Evolutionary conservation across 768 basidiomycete genomes (phyloP).

Genomic region (Tylopilus plumbeoviolaceoides): DNA sequence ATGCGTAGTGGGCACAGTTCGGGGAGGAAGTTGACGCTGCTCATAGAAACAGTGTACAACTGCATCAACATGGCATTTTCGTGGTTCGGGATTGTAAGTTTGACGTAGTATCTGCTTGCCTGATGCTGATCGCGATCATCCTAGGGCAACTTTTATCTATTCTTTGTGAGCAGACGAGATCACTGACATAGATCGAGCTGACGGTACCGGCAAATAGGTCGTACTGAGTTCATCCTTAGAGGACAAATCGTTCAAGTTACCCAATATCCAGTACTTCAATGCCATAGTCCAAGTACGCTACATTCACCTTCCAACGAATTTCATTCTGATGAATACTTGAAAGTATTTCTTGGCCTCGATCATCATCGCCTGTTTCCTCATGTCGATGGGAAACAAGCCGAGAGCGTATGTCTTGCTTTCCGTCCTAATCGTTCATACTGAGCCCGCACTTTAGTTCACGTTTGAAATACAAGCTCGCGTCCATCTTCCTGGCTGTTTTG

Average conservation of each 20-base stretch:
- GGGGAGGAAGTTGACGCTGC: conserved; percentile 65
- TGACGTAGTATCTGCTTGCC: background rate
- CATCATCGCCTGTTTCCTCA: conserved; percentile 85
- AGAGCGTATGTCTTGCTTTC: conserved; percentile 49
- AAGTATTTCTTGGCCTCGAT: conserved; percentile 83
- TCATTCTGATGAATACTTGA: conserved; percentile 2
- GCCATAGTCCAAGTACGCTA: conserved; percentile 61
- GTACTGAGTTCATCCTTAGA: conserved; percentile 89
- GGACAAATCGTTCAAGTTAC: conserved; percentile 59
- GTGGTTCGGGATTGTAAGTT: conserved; percentile 87
- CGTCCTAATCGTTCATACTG: background rate
- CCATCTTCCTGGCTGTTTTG: conserved; percentile 67
- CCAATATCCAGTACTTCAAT: conserved; percentile 70
- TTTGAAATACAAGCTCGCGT: conserved; percentile 75
- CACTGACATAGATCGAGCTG: background rate
- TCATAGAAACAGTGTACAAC: conserved; percentile 84
- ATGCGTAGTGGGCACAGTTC: conserved; percentile 57
- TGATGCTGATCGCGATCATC: background rate
- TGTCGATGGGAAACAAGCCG: conserved; percentile 95
- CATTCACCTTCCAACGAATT: background rate
- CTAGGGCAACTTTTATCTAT: conserved; percentile 92
- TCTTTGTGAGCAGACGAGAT: conserved; percentile 62
- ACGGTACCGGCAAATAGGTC: conserved; percentile 42
- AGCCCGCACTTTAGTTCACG: conserved; percentile 16
- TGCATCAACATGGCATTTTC: conserved; percentile 83